Conservation (phyloP, 208 protist genomes). For the Giardia muris region DNA sequence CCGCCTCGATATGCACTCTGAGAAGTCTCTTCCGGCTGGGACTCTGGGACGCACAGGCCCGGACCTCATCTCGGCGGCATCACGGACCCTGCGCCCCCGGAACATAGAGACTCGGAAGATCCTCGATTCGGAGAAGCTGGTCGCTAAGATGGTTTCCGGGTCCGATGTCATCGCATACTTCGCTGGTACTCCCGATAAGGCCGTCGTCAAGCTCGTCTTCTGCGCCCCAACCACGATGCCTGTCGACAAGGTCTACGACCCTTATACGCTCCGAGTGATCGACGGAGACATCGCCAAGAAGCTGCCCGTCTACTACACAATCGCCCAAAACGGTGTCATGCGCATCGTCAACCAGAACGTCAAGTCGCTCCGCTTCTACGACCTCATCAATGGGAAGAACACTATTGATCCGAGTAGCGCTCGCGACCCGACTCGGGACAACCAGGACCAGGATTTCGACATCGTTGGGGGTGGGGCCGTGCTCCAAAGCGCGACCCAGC, state of each 20-base stretch:
- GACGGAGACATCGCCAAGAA: neutral
- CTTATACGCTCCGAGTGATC: neutral
- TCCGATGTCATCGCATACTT: conserved; percentile 18
- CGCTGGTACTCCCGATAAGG: conserved; percentile 18
- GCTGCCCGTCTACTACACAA: conserved; percentile 25
- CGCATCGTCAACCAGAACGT: neutral
- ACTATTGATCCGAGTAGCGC: neutral
- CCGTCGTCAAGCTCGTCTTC: conserved; percentile 18
- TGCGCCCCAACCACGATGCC: conserved; percentile 1
- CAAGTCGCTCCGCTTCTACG: neutral
- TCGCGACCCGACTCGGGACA: neutral
- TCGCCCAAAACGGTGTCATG: conserved; percentile 23
- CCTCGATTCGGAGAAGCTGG: neutral
- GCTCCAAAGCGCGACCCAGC: neutral
- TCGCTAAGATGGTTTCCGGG: neutral
- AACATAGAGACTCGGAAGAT: conserved; percentile 24
- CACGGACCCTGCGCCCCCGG: neutral
- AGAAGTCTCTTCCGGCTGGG: neutral
- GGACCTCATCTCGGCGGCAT: neutral
- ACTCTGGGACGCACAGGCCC: neutral
- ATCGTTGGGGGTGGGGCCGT: neutral
- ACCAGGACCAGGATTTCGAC: neutral
- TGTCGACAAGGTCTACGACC: conserved; percentile 11
- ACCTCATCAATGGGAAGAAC: neutral
- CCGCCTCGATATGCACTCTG: neutral